Percentiles rank a stretch among this genome's conserved stretches.
Conservation (phyloP, 345 rosid genomes). For the Syzygium jambos region DNA sequence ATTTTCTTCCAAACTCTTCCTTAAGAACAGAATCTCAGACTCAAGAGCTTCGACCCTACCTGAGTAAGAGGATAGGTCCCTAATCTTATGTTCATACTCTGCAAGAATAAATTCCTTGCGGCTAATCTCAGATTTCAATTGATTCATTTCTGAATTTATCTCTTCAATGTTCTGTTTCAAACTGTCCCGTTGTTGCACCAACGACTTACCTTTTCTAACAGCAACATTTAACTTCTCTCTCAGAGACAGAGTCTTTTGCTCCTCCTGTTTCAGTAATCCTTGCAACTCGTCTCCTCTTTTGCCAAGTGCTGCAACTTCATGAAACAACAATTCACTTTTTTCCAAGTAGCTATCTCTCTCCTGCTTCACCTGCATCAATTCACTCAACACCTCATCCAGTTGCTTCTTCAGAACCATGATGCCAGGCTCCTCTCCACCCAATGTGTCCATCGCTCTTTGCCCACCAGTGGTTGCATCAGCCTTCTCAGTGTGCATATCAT, state of each 20-base stretch:
- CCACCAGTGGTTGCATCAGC: constrained; percentile 16
- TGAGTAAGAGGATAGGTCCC: constrained; percentile 43
- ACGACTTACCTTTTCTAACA: constrained; percentile 89
- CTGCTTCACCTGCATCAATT: constrained; percentile 45
- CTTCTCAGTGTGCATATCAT: not conserved
- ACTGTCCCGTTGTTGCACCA: constrained; percentile 83
- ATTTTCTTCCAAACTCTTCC: constrained; percentile 49
- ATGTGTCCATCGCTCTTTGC: constrained; percentile 31
- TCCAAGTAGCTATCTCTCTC: constrained; percentile 61
- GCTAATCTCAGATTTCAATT: constrained; percentile 55
- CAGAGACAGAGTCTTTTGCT: constrained; percentile 67
- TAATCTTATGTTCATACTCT: constrained; percentile 48
- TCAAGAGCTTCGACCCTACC: constrained; percentile 46
- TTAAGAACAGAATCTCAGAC: constrained; percentile 51
- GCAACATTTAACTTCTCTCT: constrained; percentile 92
- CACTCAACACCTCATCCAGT: constrained; percentile 51
- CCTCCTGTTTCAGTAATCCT: constrained; percentile 63
- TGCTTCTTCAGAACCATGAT: constrained; percentile 43
- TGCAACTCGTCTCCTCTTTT: constrained; percentile 53
- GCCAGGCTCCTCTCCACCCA: constrained; percentile 22
- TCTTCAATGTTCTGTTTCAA: constrained; percentile 71
- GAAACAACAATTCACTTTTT: constrained; percentile 46
- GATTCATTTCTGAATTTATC: constrained; percentile 52
- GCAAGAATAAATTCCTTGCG: constrained; percentile 36
- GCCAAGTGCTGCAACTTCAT: constrained; percentile 51